These are phyloP conservation scores for Silene noctiflora DNA, from an alignment of 179 eudicot species.

Conservation along the genomic window DNA sequence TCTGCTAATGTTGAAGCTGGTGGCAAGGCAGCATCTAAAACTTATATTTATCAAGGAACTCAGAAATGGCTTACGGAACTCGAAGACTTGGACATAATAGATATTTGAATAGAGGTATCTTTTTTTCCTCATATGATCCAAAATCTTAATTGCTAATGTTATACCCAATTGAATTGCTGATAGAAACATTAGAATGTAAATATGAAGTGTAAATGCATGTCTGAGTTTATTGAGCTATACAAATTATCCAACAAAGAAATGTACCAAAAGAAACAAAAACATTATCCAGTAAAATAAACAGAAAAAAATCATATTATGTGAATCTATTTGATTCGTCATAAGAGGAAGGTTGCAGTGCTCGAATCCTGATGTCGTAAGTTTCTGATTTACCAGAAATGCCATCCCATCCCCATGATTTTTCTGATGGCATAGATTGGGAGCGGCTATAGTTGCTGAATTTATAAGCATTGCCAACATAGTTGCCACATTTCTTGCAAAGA, in stretches of 20 bases:
- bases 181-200: background rate
- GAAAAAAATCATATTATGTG: background rate
- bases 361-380: slow-evolving; percentile 37
- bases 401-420: slow-evolving; percentile 27
- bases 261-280: background rate
- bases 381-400: slow-evolving; percentile 21
- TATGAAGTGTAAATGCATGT: slow-evolving; percentile 2
- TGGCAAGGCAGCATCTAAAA: slow-evolving; percentile 36
- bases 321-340: slow-evolving; percentile 25
- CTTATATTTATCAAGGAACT: slow-evolving; percentile 55
- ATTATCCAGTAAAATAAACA: background rate
- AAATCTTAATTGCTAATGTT: background rate
- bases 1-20: slow-evolving; percentile 32
- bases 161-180: background rate
- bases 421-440: slow-evolving; percentile 17
- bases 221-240: slow-evolving; percentile 4
- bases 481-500: slow-evolving; percentile 40
- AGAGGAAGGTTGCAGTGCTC: slow-evolving; percentile 39
- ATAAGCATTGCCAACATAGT: slow-evolving; percentile 31
- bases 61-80: slow-evolving; percentile 73
- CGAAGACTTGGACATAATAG: slow-evolving; percentile 66
- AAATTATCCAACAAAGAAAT: slow-evolving; percentile 9
- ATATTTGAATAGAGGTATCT: slow-evolving; percentile 3
- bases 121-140: slow-evolving; percentile 6
- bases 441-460: slow-evolving; percentile 15